phyloP scores from a whole-genome alignment of 2,329 filamentous ascomycete genomes.

The Madurella mycetomatis region DNA sequence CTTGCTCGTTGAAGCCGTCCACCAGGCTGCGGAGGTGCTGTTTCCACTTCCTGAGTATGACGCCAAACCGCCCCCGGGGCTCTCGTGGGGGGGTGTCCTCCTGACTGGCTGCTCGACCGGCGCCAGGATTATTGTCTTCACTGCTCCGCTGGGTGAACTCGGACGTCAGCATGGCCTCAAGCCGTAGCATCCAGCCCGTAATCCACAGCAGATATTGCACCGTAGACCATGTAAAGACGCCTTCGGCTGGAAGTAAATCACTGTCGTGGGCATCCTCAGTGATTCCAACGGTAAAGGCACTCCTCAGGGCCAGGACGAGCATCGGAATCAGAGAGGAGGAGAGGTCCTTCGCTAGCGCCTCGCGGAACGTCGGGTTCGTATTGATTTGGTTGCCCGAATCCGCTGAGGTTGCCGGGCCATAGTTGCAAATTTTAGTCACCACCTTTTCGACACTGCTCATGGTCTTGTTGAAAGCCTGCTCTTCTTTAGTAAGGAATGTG shows the following conservation, averaged over 20 bases:
- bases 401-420: neutral
- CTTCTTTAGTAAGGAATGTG: neutral
- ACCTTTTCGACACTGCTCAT: neutral
- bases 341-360: constrained; percentile 2
- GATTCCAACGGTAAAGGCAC: constrained; percentile 5
- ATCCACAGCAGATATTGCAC: constrained; percentile 10
- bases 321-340: constrained; percentile 12
- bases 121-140: too few relatives aligned
- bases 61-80: neutral
- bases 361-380: neutral
- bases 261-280: neutral
- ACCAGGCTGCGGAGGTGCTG: constrained; percentile 5
- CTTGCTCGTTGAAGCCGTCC: constrained; percentile 9
- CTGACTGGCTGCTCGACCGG: neutral
- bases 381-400: too few relatives aligned
- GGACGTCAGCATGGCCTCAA: neutral
- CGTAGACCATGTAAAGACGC: constrained; percentile 11
- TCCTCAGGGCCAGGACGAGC: constrained; percentile 12
- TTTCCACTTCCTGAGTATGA: constrained; percentile 5
- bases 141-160: neutral
- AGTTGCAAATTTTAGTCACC: neutral
- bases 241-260: neutral
- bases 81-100: neutral
- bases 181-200: constrained; percentile 9
- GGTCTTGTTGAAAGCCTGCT: neutral